Base-by-base conservation (phyloP, 108 stramenopile species). In the Seminavis robusta region DNA sequence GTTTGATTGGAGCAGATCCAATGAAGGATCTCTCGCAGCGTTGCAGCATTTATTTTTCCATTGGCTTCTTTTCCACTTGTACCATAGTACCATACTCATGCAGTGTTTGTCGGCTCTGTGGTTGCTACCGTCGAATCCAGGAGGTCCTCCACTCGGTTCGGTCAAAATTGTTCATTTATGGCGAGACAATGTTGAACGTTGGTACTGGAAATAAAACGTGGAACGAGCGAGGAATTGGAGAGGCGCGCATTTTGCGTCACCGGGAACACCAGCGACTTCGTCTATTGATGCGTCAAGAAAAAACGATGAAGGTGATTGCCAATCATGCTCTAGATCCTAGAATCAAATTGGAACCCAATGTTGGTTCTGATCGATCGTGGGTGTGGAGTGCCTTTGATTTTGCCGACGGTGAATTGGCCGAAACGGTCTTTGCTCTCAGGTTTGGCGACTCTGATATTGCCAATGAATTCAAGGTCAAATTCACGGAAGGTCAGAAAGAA, bases 331-430 rank as follows among this genome's bases (percentile, higher is more conserved):
- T 96, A 3, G 97, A 98, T 83, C 97, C 99, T 2, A 78, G 96
- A 25, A 97, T 98, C 67, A 79, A 79, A 48, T 65, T 99, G 42
- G 86, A 92, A 71, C 94, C 99, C 46, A 98, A 99, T 71, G 94
- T 80, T 0, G 96, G 96, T 23, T 68, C 58, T 23, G 99, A 99
- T 63, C 71, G 97, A 38, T 90, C 91, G 8, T 98, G 97, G 97
- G 97, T 99, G 23, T 99, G 97, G 96, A 87, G 77, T 34, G 97
- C 96, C 41, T 97, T 78, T 65, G 99, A 99, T 71, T 99, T 96
- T 76, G 71, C 95, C 1, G 96, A 96, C 16, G 97, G 96, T 24
- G 89, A 88, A 45, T 67, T 97, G 33, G 80, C 76, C 50, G 97
- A 98, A 74, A 94, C 91, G 13, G 93, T 96, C 47, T 99, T 99